A percentile compares a stretch with the other conserved stretches of the same genome.
phyloP scores from a whole-genome alignment of 371 early-diverging fungal genomes.

The Synchytrium microbalum region DNA sequence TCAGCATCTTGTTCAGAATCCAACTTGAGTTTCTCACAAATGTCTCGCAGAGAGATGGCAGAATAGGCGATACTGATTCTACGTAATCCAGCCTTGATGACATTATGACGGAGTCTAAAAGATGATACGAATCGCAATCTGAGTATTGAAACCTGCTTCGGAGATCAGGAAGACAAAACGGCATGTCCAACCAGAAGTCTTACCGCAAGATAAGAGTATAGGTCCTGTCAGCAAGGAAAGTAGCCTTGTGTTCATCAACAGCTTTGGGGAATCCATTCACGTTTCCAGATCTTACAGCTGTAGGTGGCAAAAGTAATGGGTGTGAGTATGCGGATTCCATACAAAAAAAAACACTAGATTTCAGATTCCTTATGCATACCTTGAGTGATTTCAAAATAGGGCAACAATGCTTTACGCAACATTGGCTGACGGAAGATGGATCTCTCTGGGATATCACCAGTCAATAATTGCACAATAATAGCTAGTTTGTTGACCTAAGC shows the following conservation, averaged over 20 bases:
- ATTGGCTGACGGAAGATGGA: conserved; percentile 80
- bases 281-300: conserved; percentile 91
- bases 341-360: too few relatives aligned
- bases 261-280: conserved; percentile 86
- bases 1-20: conserved; percentile 97
- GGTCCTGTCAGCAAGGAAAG: conserved; percentile 81
- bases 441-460: conserved; percentile 96
- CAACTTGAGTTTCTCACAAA: conserved; percentile 89
- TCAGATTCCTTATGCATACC: conserved; percentile 27
- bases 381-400: conserved; percentile 89
- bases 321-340: background rate
- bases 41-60: conserved; percentile 90
- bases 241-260: conserved; percentile 58
- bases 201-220: conserved; percentile 81
- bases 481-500: conserved; percentile 76
- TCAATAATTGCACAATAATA: conserved; percentile 90
- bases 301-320: background rate
- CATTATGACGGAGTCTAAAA: conserved; percentile 86
- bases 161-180: background rate
- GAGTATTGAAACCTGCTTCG: conserved; percentile 3
- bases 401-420: conserved; percentile 71
- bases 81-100: conserved; percentile 96
- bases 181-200: background rate
- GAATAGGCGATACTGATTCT: conserved; percentile 92
- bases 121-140: background rate